Percentiles rank a stretch among this genome's conserved stretches.
Evolutionary conservation across 78 protist species (phyloP).

Genomic region (Planoprotostelium fungivorum): DNA sequence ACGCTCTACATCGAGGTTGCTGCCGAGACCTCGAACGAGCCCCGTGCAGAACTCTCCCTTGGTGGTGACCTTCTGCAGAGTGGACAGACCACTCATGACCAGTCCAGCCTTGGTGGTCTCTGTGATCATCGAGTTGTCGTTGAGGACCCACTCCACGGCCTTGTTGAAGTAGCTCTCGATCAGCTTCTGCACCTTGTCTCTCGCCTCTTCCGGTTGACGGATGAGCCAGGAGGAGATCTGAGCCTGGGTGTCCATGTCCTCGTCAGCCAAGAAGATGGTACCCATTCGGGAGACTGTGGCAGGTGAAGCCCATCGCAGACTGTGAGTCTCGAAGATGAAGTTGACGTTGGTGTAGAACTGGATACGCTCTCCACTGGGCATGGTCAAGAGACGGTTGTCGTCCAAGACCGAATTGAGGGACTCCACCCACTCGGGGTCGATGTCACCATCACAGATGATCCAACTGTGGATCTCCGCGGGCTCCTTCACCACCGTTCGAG

Average conservation of each 20-base stretch:
- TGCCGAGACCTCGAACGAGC: conserved; percentile 63
- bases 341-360: conserved; percentile 85
- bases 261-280: conserved; percentile 96
- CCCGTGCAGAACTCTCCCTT: conserved; percentile 37
- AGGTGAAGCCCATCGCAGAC: conserved; percentile 92
- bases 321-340: conserved; percentile 91
- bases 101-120: conserved; percentile 28
- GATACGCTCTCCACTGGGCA: conserved; percentile 99
- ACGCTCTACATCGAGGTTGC: neutral
- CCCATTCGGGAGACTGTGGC: conserved; percentile 99
- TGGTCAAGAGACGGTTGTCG: conserved; percentile 95
- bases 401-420: conserved; percentile 96
- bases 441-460: conserved; percentile 98
- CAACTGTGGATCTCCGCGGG: conserved; percentile 76
- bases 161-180: conserved; percentile 1
- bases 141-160: neutral
- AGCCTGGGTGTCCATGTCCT: conserved; percentile 62
- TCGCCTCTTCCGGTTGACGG: conserved; percentile 42
- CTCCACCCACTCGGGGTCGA: conserved; percentile 99
- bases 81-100: conserved; percentile 24
- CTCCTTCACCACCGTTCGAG: conserved; percentile 82
- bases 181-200: conserved; percentile 25
- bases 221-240: conserved; percentile 48
- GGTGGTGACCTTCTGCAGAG: conserved; percentile 6
- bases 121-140: neutral